Evolutionary conservation across 2,329 filamentous ascomycete species (phyloP).

Genomic region (Colletotrichum navitas): DNA sequence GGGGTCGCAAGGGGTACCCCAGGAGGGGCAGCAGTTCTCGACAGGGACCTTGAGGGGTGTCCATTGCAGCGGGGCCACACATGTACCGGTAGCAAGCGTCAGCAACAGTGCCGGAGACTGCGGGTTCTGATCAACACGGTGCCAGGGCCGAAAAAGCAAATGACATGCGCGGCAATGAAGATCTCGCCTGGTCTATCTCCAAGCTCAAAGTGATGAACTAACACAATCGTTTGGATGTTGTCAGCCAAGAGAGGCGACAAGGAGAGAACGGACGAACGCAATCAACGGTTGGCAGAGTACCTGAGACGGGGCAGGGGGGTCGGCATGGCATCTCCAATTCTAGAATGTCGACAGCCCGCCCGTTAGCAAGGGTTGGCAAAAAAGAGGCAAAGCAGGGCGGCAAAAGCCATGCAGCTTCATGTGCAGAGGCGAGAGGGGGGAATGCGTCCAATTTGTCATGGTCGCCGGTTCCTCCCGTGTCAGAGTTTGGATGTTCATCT

Average conservation of each 20-base stretch:
- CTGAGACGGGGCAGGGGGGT: slow-evolving; percentile 12
- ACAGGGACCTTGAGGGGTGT: neutral
- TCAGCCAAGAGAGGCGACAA: slow-evolving; percentile 3
- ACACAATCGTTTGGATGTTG: slow-evolving; percentile 32
- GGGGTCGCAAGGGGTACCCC: slow-evolving; percentile 2
- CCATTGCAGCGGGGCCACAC: slow-evolving; percentile 10
- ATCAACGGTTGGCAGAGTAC: slow-evolving; percentile 13
- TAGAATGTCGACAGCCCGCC: slow-evolving; percentile 30
- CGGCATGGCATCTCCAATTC: slow-evolving; percentile 24
- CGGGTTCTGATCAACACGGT: neutral
- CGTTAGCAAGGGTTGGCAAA: slow-evolving; percentile 23
- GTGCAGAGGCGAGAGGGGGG: slow-evolving; percentile 6
- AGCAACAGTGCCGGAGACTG: neutral
- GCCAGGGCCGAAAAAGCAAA: neutral
- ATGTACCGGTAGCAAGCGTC: slow-evolving; percentile 3
- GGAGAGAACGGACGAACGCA: slow-evolving; percentile 7
- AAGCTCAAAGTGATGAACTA: slow-evolving; percentile 19
- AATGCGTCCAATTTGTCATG: neutral
- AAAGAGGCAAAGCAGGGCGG: slow-evolving; percentile 34
- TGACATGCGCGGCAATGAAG: slow-evolving; percentile 1
- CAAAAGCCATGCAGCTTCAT: slow-evolving; percentile 20
- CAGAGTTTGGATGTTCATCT: neutral
- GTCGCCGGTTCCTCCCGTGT: slow-evolving; percentile 2
- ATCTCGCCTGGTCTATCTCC: slow-evolving; percentile 23
- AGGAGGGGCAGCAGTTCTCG: neutral